Base-by-base conservation (phyloP, 768 basidiomycete genomes). In the Mrakia frigida region DNA sequence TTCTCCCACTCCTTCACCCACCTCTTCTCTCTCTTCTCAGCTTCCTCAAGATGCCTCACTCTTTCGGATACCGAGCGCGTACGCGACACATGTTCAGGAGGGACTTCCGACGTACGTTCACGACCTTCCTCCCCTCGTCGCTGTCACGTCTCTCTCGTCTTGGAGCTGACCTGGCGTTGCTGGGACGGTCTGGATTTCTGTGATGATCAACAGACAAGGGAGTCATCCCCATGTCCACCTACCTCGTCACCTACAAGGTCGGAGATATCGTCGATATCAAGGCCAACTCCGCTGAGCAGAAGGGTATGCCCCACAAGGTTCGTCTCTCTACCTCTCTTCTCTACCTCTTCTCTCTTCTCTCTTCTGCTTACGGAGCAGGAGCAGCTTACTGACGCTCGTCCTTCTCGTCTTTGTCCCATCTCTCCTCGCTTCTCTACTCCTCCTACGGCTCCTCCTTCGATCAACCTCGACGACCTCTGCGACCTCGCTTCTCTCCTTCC, bases 51-150 rank as follows among this genome's bases (percentile, higher is more conserved):
- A 98, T 99, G 96, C 96, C 96, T 87, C 94, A 98, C 93, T 98
- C 96, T 76, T 99, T 91, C 89, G 96, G 96, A 93, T 93, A 95
- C 88, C 91, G 96, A 84, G 96, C 96, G 92, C 94, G 96, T 82
- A 98, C 96, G 90, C 94, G 96, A 90, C 87, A 95, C 87, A 97
- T 98, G 95, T 98, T 99, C 92, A 94, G 92, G 90, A 88, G 92
- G 87, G 91, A 90, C 83, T 98, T 98, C 91, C 96, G 96, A 89
- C 90, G 94, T 95, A 85, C 82, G 88, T 84, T 23, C 68, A 53
- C 80, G 74, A n/a, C 39, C 37, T 50, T 78, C 70, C 74, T 14
- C 60, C 18, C 23, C 46, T 50, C 2, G 46, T 43, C 11, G 43
- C 43, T 43, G 18, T 50, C 46, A 50, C 46, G 46, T 33, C 53